Percentiles rank a stretch among this genome's conserved stretches.
These are phyloP conservation scores for Phytopythium sindhum DNA, from an alignment of 352 stramenopile genomes.

Conservation along the genomic window DNA sequence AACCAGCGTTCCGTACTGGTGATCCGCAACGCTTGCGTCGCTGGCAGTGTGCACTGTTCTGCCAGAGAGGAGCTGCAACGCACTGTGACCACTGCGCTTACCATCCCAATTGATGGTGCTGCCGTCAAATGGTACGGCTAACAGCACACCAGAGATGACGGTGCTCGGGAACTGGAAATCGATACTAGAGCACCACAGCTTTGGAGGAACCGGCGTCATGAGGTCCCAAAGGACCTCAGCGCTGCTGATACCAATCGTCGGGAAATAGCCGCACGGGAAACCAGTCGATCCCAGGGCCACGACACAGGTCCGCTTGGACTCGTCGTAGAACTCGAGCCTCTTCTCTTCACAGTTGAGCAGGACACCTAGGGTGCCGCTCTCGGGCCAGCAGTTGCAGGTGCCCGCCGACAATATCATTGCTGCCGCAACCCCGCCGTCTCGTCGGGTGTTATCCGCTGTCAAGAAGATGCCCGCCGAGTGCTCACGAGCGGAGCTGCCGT, in stretches of 20 bases:
- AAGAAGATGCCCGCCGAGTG: conserved; percentile 1
- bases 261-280: conserved; percentile 34
- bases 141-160: conserved; percentile 62
- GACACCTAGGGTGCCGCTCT: conserved; percentile 37
- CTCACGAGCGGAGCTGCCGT: conserved; percentile 1
- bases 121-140: conserved; percentile 56
- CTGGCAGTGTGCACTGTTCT: conserved; percentile 55
- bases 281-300: conserved; percentile 22
- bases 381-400: background rate
- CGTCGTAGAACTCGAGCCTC: conserved; percentile 61
- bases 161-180: conserved; percentile 54
- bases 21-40: conserved; percentile 37
- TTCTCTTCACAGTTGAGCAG: conserved; percentile 62
- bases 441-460: background rate
- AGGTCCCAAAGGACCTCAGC: conserved; percentile 72
- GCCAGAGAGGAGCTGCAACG: conserved; percentile 45
- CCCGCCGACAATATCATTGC: conserved; percentile 4
- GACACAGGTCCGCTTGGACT: conserved; percentile 28
- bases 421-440: background rate
- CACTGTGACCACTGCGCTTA: conserved; percentile 41
- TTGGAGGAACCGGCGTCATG: conserved; percentile 43
- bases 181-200: conserved; percentile 48
- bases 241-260: conserved; percentile 51
- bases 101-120: conserved; percentile 58
- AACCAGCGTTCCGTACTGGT: conserved; percentile 57